Base-by-base conservation (phyloP, 306 rosid genomes). In the Dryas drummondii region DNA sequence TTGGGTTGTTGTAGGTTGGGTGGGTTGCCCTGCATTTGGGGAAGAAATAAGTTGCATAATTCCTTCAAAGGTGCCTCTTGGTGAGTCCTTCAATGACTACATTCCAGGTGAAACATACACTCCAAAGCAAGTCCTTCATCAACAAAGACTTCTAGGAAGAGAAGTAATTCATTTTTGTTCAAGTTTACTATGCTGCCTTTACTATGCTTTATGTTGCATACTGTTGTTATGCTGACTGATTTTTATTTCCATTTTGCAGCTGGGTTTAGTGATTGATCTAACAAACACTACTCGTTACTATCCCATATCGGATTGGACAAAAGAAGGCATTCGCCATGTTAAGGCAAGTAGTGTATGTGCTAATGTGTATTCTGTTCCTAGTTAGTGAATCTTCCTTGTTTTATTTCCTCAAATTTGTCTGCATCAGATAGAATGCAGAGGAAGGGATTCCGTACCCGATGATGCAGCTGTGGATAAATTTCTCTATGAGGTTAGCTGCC, bases 31-130 rank as follows among this genome's bases (percentile, higher is more conserved):
- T 75, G 75, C 97, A 37, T 75, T 44, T 84, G 99, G 98, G 61
- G 87, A 85, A 60, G 98, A 94, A 70, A 83, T 92, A 64, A 84
- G 70, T 84, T 78, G 76, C 81, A 87, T 94, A 90, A 84, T 94
- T 80, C 99, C 99, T 80, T 94, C 99, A 32, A 94, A 92, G 88
- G 98, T 89, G 81, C 99, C 99, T 44, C 93, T 94, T 52, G 90
- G 94, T 62, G 99, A 94, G 82, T 76, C 93, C 27, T 94, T 84
- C 85, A 86, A 83, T 80, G 98, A 90, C 74, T 79, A 61, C 71
- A 74, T 94, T 82, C 52, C 60, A 75, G 99, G 99, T 81, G 90
- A 86, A 90, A 87, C 98, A 86, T 94, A 94, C 89, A 90, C 98
- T 79, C 93, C 93, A 74, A 94, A 94, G 80, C 99, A 94, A 87